A percentile compares a stretch with the other conserved stretches of the same genome.
Conservation (phyloP, 306 rosid genomes). For the Medicago truncatula region MtrunA17r5.0-ANR NC_053045.1:56535001-56535500, state of each 20-base stretch:
- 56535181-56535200: slow-evolving; percentile 31
- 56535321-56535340: slow-evolving; percentile 10
- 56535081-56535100: slow-evolving; percentile 94
- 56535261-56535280: slow-evolving; percentile 1
- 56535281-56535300: not conserved
- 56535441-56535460: not conserved
- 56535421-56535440: not conserved
- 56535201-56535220: slow-evolving; percentile 2
- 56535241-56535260: slow-evolving; percentile 6
- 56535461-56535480: slow-evolving; percentile 18
- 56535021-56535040: slow-evolving; percentile 99
- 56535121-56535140: slow-evolving; percentile 39
- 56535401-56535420: slow-evolving; percentile 15
- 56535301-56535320: slow-evolving; percentile 8
- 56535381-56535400: not conserved
- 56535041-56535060: slow-evolving; percentile 94
- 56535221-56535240: slow-evolving; percentile 6
- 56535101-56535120: slow-evolving; percentile 87
- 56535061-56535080: slow-evolving; percentile 92
- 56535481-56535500: slow-evolving; percentile 65
- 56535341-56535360: slow-evolving; percentile 14
- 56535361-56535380: slow-evolving; percentile 22
- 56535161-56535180: slow-evolving; percentile 12
- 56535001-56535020: slow-evolving; percentile 94
- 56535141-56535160: slow-evolving; percentile 5